Evolutionary conservation across 805 yeast genomes (phyloP).

Genomic region (Kazachstania psychrophila): DNA sequence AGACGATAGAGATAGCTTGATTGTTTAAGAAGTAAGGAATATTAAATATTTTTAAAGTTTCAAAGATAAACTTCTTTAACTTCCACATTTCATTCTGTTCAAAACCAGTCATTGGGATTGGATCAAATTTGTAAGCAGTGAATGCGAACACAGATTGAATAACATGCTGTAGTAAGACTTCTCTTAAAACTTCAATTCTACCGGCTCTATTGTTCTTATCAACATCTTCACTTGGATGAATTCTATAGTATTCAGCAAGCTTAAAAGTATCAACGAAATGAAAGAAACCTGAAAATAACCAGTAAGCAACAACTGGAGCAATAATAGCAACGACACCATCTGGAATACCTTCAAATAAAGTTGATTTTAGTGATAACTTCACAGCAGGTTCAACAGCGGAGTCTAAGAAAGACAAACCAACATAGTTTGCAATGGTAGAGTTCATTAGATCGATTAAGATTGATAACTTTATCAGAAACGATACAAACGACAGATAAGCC

Average conservation of each 20-base stretch:
- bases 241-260: slow-evolving; percentile 73
- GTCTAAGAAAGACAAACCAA: slow-evolving; percentile 7
- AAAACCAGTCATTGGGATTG: slow-evolving; percentile 42
- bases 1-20: slow-evolving; percentile 38
- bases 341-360: slow-evolving; percentile 13
- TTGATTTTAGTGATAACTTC: slow-evolving; percentile 2
- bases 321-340: slow-evolving; percentile 67
- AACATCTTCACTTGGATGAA: slow-evolving; percentile 89
- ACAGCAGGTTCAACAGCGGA: slow-evolving; percentile 26
- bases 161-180: slow-evolving; percentile 76
- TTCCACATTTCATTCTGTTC: slow-evolving; percentile 42
- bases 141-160: slow-evolving; percentile 71
- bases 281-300: slow-evolving; percentile 69
- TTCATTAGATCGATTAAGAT: too few species aligned
- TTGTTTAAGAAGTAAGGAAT: slow-evolving; percentile 1
- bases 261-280: slow-evolving; percentile 65
- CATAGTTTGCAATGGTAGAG: slow-evolving; percentile 7
- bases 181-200: slow-evolving; percentile 58
- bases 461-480: too few species aligned
- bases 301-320: slow-evolving; percentile 74
- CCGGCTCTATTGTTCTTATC: slow-evolving; percentile 65
- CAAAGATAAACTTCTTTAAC: slow-evolving; percentile 21
- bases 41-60: background rate
- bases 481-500: too few species aligned
- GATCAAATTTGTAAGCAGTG: slow-evolving; percentile 47